These are phyloP conservation scores for Xylaria multiplex DNA, from an alignment of 2,329 filamentous ascomycete genomes.

Conservation along the genomic window DNA sequence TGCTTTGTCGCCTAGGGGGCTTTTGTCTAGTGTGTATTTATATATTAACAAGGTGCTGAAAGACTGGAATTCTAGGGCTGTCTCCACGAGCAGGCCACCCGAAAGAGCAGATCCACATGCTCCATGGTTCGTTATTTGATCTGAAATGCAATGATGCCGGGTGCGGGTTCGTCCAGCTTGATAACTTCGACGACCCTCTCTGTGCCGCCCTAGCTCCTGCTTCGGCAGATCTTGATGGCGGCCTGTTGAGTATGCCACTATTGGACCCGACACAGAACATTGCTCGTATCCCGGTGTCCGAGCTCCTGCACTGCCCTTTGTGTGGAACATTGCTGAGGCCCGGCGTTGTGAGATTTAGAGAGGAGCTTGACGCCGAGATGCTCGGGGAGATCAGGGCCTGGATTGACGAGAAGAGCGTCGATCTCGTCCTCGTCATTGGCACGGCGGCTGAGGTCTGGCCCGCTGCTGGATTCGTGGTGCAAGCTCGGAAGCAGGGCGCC, in stretches of 20 bases:
- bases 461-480: constrained; percentile 76
- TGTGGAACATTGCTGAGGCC: constrained; percentile 73
- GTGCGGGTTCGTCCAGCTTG: constrained; percentile 72
- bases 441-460: constrained; percentile 82
- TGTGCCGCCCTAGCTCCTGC: constrained; percentile 77
- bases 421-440: constrained; percentile 85
- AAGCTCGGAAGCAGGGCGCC: constrained; percentile 71
- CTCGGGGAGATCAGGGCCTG: constrained; percentile 70
- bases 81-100: constrained; percentile 78
- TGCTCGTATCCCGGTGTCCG: constrained; percentile 55
- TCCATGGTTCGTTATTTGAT: constrained; percentile 84
- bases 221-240: constrained; percentile 57
- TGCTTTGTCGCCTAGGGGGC: not conserved
- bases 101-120: constrained; percentile 69
- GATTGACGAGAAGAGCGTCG: constrained; percentile 67
- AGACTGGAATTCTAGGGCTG: constrained; percentile 62
- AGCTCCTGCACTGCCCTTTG: constrained; percentile 77
- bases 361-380: constrained; percentile 70
- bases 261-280: constrained; percentile 57
- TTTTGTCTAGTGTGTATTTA: not conserved
- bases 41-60: not conserved
- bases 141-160: constrained; percentile 74
- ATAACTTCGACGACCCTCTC: constrained; percentile 81
- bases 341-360: constrained; percentile 89
- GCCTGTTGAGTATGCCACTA: constrained; percentile 54